Evolutionary conservation across 192 early-diverging fungal genomes (phyloP).

Genomic region (Umbelopsis sp.): DNA sequence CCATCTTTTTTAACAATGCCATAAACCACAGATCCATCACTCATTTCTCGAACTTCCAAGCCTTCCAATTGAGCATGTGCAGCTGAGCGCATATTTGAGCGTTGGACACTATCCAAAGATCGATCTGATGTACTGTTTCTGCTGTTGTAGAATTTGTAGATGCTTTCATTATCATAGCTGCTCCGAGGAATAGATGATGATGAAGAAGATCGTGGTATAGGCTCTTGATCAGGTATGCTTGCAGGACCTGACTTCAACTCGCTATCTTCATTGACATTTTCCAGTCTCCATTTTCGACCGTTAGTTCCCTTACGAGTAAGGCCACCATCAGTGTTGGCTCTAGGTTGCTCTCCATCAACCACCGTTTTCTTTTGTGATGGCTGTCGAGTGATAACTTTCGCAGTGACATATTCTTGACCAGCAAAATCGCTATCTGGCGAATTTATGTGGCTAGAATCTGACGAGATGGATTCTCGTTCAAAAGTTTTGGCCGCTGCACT

Average conservation of each 20-base stretch:
- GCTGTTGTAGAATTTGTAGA: constrained; percentile 24
- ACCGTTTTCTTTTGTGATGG: constrained; percentile 22
- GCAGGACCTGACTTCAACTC: not conserved
- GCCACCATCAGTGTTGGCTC: not conserved
- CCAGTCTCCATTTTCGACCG: constrained; percentile 27
- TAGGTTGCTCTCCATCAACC: constrained; percentile 11
- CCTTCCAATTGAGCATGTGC: constrained; percentile 30
- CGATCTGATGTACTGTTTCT: constrained; percentile 6
- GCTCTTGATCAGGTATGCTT: not conserved
- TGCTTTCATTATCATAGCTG: constrained; percentile 23
- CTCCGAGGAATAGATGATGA: not conserved
- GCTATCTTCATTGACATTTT: constrained; percentile 21
- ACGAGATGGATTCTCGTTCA: not conserved
- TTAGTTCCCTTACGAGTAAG: constrained; percentile 10
- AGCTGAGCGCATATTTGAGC: constrained; percentile 6
- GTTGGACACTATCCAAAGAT: constrained; percentile 10
- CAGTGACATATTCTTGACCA: constrained; percentile 27
- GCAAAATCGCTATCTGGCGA: constrained; percentile 7
- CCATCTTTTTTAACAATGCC: constrained; percentile 35
- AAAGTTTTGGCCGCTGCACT: not conserved
- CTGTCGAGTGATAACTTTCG: constrained; percentile 19
- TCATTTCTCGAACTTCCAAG: constrained; percentile 41
- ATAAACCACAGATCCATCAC: constrained; percentile 39
- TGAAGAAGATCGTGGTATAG: not conserved
- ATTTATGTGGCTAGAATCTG: not conserved